Conservation (phyloP, 768 basidiomycete genomes). For the Leccinum disarticulatum region DNA sequence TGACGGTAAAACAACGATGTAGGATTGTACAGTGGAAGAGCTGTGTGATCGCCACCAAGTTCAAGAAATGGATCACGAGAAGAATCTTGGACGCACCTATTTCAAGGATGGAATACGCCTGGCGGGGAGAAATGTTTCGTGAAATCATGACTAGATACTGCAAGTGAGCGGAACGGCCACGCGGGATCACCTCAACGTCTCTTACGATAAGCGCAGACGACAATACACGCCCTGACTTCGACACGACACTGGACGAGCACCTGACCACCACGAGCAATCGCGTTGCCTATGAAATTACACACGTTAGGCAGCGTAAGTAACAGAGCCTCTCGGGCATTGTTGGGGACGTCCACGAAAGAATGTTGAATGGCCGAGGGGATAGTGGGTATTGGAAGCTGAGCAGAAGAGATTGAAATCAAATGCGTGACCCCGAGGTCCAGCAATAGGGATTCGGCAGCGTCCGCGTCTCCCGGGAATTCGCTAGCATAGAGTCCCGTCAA, state of each 20-base stretch:
- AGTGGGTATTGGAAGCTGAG: constrained; percentile 38
- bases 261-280: constrained; percentile 39
- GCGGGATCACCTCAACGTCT: not conserved
- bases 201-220: constrained; percentile 54
- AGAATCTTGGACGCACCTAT: constrained; percentile 34
- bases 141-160: constrained; percentile 46
- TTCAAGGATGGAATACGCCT: constrained; percentile 43
- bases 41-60: constrained; percentile 24
- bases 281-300: constrained; percentile 46
- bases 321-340: constrained; percentile 39
- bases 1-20: constrained; percentile 46
- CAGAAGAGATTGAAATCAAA: constrained; percentile 53
- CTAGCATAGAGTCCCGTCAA: constrained; percentile 29
- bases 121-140: constrained; percentile 36
- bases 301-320: constrained; percentile 46
- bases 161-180: constrained; percentile 2
- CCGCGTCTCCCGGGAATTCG: constrained; percentile 55
- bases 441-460: constrained; percentile 51
- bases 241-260: constrained; percentile 55
- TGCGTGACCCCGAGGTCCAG: constrained; percentile 53
- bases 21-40: constrained; percentile 54
- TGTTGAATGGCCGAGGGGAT: constrained; percentile 36
- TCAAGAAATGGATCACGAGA: not conserved
- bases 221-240: constrained; percentile 55
- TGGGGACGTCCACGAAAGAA: constrained; percentile 43